A percentile compares a stretch with the other conserved stretches of the same genome.
phyloP scores from a whole-genome alignment of 371 early-diverging fungal genomes.

The Rhizopus microsporus region DNA sequence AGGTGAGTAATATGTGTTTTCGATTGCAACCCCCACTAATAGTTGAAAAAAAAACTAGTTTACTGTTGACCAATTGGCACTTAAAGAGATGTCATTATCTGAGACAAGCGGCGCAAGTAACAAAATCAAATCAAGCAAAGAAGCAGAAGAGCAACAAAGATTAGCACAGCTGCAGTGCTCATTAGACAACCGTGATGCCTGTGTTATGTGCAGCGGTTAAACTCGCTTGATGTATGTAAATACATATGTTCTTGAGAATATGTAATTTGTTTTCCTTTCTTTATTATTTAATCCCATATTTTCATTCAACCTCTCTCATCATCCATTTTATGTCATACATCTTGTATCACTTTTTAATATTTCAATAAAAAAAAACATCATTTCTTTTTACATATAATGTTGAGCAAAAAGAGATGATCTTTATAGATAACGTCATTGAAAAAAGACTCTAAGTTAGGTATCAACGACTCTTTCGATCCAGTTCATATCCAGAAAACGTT shows the following conservation, averaged over 20 bases:
- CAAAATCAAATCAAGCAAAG: neutral
- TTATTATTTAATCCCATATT: neutral
- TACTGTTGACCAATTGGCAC: constrained; percentile 68
- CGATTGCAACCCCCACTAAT: neutral
- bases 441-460: too few species aligned
- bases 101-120: constrained; percentile 52
- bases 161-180: constrained; percentile 69
- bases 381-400: too few species aligned
- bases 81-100: constrained; percentile 36
- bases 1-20: constrained; percentile 34
- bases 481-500: too few species aligned
- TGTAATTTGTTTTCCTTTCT: neutral
- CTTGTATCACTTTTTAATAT: neutral
- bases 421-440: too few species aligned
- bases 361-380: too few species aligned
- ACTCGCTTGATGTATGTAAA: neutral
- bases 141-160: constrained; percentile 19
- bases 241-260: neutral
- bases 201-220: constrained; percentile 88
- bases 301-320: neutral
- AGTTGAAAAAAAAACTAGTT: constrained; percentile 35
- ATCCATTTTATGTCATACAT: neutral
- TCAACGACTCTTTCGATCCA: too few species aligned
- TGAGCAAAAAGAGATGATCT: too few species aligned
- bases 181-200: constrained; percentile 89